Evolutionary conservation across 495 filamentous ascomycete species (phyloP).

Genomic region (Talaromyces wortmannii): DNA sequence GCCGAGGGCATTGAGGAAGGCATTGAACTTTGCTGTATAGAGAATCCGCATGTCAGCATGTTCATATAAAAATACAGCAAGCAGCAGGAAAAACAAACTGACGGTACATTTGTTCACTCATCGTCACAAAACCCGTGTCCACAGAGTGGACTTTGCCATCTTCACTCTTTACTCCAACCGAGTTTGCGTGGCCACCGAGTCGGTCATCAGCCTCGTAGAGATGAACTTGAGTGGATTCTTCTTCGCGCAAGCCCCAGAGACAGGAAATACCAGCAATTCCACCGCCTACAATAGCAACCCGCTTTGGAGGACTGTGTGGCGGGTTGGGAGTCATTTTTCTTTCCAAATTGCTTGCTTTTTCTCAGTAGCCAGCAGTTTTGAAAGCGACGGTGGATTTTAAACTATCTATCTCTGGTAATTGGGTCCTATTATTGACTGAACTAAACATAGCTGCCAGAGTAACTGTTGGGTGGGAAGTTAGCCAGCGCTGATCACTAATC

Average conservation of each 20-base stretch:
- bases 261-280: neutral
- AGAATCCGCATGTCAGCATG: too few species aligned
- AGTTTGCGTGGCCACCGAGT: neutral
- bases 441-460: too few species aligned
- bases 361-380: too few species aligned
- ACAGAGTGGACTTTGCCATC: neutral
- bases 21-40: neutral
- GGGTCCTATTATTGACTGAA: too few species aligned
- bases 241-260: neutral
- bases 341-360: too few species aligned
- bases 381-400: too few species aligned
- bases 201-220: neutral
- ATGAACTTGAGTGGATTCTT: neutral
- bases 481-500: too few species aligned
- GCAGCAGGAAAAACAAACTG: neutral
- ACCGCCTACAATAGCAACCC: neutral
- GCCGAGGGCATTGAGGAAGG: neutral
- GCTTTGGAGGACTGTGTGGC: too few species aligned
- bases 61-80: too few species aligned
- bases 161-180: neutral
- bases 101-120: neutral
- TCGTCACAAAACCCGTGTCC: neutral
- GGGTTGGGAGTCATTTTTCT: neutral
- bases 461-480: too few species aligned
- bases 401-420: too few species aligned